phyloP scores from a whole-genome alignment of 441 rosid genomes.

The Euphorbia schlechtendalii region DNA sequence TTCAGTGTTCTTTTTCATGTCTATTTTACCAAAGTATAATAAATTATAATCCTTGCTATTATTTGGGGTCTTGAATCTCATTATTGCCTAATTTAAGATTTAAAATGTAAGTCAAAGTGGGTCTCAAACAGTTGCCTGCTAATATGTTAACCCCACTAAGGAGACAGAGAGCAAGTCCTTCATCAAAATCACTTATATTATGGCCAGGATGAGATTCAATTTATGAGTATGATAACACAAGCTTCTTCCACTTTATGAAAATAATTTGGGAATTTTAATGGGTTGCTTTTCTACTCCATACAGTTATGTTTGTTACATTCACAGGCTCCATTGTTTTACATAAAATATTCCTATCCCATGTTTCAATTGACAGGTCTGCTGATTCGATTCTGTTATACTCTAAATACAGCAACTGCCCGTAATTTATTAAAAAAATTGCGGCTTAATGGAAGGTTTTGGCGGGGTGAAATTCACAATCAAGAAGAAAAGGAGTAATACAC shows the following conservation, averaged over 20 bases:
- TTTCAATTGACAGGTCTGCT: slow-evolving; percentile 15
- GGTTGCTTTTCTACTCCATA: neutral
- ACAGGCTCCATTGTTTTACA: neutral
- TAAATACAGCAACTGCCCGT: slow-evolving; percentile 2
- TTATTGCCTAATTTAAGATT: neutral
- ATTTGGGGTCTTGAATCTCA: neutral
- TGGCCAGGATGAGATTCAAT: neutral
- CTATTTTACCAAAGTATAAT: neutral
- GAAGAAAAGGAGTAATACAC: slow-evolving; percentile 53
- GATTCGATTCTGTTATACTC: slow-evolving; percentile 6
- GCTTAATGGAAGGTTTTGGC: slow-evolving; percentile 40
- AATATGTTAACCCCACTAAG: neutral
- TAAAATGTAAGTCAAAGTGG: neutral
- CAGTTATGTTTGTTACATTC: neutral
- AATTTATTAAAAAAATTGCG: neutral
- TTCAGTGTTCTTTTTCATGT: neutral
- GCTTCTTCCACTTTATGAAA: neutral
- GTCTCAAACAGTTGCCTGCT: neutral
- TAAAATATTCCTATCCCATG: neutral
- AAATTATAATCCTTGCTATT: neutral
- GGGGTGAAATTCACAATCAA: slow-evolving; percentile 30
- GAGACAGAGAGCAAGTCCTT: neutral
- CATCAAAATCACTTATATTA: neutral
- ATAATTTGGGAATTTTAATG: neutral
- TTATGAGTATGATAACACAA: neutral